Conservation (phyloP, 306 rosid genomes). For the Rubus parviflorus region DNA sequence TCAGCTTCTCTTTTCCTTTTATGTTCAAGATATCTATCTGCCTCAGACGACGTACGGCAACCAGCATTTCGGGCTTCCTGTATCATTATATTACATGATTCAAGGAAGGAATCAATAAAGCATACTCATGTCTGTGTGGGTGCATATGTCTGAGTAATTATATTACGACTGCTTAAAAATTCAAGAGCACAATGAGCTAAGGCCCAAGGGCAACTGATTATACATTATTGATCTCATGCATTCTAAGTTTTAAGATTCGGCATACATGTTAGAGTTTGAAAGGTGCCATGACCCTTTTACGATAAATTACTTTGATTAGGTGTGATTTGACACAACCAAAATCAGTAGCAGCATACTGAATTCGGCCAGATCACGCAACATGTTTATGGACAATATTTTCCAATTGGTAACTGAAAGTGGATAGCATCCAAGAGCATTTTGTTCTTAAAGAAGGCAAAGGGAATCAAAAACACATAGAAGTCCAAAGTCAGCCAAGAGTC, state of each 20-base stretch:
- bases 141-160: neutral
- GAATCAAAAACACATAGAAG: neutral
- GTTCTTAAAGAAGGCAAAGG: neutral
- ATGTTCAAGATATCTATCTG: constrained; percentile 57
- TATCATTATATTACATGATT: constrained; percentile 1
- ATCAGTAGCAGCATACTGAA: neutral
- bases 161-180: neutral
- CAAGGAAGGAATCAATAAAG: neutral
- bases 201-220: neutral
- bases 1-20: constrained; percentile 76
- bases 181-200: constrained; percentile 1
- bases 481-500: constrained; percentile 25
- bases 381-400: neutral
- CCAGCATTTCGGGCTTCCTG: constrained; percentile 89
- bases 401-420: constrained; percentile 7
- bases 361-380: neutral
- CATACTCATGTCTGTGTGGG: constrained; percentile 1
- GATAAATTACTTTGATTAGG: neutral
- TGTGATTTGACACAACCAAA: neutral
- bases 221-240: neutral
- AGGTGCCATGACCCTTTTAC: neutral
- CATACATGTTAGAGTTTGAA: neutral
- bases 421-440: constrained; percentile 6
- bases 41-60: constrained; percentile 69
- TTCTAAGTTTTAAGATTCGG: neutral